Evolutionary conservation across 306 rosid species (phyloP).

Genomic region (Arachis hypogaea): DNA sequence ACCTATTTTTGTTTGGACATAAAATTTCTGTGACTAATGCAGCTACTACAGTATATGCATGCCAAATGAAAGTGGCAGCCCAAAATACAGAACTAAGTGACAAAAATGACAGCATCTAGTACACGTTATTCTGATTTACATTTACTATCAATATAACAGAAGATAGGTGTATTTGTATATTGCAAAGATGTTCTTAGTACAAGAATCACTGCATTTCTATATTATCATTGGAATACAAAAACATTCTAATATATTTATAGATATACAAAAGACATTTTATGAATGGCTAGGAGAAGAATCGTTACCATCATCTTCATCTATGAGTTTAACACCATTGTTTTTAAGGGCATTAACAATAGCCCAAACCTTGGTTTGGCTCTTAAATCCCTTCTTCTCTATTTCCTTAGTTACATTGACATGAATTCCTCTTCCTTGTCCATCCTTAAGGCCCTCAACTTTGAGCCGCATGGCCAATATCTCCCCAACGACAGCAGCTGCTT

Average conservation of each 20-base stretch:
- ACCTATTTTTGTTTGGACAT: neutral
- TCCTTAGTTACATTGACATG: constrained; percentile 74
- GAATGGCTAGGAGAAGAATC: constrained; percentile 40
- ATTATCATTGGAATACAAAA: neutral
- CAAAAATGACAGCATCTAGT: neutral
- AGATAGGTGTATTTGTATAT: neutral
- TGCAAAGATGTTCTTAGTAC: constrained; percentile 13
- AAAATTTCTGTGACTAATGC: neutral
- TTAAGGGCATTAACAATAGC: constrained; percentile 80
- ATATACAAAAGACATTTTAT: neutral
- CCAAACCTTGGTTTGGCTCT: constrained; percentile 85
- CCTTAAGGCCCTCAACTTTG: constrained; percentile 77
- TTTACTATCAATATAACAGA: neutral
- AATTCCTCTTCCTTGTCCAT: constrained; percentile 86
- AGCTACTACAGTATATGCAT: neutral
- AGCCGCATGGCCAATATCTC: constrained; percentile 91
- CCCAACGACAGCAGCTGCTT: constrained; percentile 84
- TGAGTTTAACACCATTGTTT: constrained; percentile 70
- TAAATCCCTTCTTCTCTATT: constrained; percentile 83
- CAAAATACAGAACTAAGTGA: constrained; percentile 1
- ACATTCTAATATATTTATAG: neutral
- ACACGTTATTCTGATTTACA: neutral
- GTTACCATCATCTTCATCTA: constrained; percentile 51
- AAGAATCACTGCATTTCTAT: neutral
- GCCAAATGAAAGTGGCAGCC: neutral